These are phyloP conservation scores for Neurospora crassa DNA, from an alignment of 2,329 filamentous ascomycete genomes.

Conservation along the genomic window DNA sequence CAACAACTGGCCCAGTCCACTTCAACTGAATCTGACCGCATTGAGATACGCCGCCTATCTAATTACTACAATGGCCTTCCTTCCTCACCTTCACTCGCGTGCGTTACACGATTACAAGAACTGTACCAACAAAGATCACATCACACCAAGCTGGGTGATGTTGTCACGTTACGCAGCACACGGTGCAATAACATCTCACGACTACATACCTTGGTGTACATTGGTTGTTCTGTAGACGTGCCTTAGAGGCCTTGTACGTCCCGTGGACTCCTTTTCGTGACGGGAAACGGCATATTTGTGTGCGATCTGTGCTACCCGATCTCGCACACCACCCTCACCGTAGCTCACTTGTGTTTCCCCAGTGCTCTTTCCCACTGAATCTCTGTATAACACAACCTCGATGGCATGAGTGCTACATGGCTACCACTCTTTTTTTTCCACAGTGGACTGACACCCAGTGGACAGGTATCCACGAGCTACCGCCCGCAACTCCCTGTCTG, in stretches of 20 bases:
- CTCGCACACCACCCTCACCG: neutral
- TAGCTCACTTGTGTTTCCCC: neutral
- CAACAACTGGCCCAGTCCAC: neutral
- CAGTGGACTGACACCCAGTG: neutral
- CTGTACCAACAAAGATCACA: neutral
- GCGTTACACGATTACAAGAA: neutral
- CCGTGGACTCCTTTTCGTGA: neutral
- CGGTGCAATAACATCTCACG: neutral
- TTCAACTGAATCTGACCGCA: neutral
- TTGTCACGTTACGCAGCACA: neutral
- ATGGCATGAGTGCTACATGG: neutral
- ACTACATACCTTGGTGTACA: neutral
- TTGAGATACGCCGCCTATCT: neutral
- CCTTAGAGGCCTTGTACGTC: neutral
- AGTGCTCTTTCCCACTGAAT: neutral
- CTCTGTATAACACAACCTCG: neutral
- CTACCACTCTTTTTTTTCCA: neutral
- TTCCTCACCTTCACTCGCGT: neutral
- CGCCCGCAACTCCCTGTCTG: neutral
- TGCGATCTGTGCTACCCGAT: slow-evolving; percentile 2
- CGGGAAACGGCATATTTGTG: neutral
- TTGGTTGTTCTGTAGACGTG: neutral
- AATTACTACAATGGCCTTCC: neutral
- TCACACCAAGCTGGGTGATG: neutral
- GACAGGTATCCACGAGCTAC: neutral